phyloP scores from a whole-genome alignment of 495 filamentous ascomycete genomes.

The Melanomma pulvis-pyrius region DNA sequence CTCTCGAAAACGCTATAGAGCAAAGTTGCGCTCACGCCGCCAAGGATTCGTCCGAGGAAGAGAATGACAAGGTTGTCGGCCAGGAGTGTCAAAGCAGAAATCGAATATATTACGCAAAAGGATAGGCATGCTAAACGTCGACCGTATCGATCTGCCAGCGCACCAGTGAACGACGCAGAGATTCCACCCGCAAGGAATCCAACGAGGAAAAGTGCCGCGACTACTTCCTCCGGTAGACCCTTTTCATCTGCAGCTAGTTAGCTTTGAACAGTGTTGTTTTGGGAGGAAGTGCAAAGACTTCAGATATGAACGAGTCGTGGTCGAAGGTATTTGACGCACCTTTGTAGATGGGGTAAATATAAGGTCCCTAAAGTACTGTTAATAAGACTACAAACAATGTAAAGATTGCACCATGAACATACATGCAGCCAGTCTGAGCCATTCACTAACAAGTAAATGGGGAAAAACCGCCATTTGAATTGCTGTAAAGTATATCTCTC shows the following conservation, averaged over 20 bases:
- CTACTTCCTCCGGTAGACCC: slow-evolving; percentile 48
- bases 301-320: not conserved
- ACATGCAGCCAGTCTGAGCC: slow-evolving; percentile 31
- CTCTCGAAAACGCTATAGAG: slow-evolving; percentile 61
- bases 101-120: slow-evolving; percentile 55
- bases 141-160: slow-evolving; percentile 55
- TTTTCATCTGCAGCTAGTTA: slow-evolving; percentile 49
- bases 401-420: not conserved
- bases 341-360: slow-evolving; percentile 59
- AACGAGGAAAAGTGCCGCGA: slow-evolving; percentile 55
- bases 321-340: not conserved
- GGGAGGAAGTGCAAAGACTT: not conserved
- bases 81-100: slow-evolving; percentile 55
- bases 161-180: slow-evolving; percentile 53
- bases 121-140: slow-evolving; percentile 52
- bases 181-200: slow-evolving; percentile 57
- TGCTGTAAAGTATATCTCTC: not conserved
- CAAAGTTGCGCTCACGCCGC: slow-evolving; percentile 58
- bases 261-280: not conserved
- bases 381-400: not conserved
- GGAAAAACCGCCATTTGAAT: slow-evolving; percentile 12
- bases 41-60: slow-evolving; percentile 54
- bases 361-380: slow-evolving; percentile 46
- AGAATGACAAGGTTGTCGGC: slow-evolving; percentile 47
- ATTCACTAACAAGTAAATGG: slow-evolving; percentile 6